Conservation (phyloP, 225 moss, liverwort and hornwort species). For the Sphagnum tenellum region DNA sequence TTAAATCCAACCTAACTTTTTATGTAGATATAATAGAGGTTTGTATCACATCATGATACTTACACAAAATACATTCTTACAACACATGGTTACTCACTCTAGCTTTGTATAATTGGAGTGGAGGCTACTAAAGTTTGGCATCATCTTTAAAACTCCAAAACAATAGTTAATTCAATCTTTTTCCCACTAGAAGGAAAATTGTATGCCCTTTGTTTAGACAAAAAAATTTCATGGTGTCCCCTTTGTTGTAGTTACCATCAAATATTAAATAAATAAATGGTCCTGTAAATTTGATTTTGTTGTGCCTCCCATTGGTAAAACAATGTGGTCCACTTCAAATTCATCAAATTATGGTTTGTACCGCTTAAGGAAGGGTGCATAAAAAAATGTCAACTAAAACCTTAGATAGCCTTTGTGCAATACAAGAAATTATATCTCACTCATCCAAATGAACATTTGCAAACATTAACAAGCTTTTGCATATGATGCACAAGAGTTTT, state of each 20-base stretch:
- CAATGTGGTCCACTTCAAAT: conserved; percentile 80
- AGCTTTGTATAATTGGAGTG: conserved; percentile 63
- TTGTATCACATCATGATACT: no score
- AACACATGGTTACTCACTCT: conserved; percentile 67
- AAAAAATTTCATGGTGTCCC: conserved; percentile 8
- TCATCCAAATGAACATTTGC: no score
- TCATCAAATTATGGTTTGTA: conserved; percentile 96
- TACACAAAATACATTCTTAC: no score
- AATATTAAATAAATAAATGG: conserved; percentile 81
- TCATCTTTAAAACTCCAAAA: conserved; percentile 30
- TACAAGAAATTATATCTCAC: no score
- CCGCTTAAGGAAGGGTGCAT: conserved; percentile 47
- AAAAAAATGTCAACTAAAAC: conserved; percentile 41
- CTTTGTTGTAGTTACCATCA: conserved; percentile 46
- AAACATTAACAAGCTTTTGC: no score
- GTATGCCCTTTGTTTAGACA: conserved; percentile 55
- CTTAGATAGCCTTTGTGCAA: conserved; percentile 48
- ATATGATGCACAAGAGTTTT: no score
- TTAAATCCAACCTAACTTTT: no score
- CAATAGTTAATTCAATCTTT: conserved; percentile 37
- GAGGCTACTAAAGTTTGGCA: conserved; percentile 11
- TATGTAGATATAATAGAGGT: no score
- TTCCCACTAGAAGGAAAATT: conserved; percentile 63
- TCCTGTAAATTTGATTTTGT: conserved; percentile 38
- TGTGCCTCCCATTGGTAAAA: conserved; percentile 51